Percentiles rank a stretch among this genome's conserved stretches.
These are phyloP conservation scores for Helicostylum pulchrum DNA, from an alignment of 192 early-diverging fungal species.

Conservation along the genomic window DNA sequence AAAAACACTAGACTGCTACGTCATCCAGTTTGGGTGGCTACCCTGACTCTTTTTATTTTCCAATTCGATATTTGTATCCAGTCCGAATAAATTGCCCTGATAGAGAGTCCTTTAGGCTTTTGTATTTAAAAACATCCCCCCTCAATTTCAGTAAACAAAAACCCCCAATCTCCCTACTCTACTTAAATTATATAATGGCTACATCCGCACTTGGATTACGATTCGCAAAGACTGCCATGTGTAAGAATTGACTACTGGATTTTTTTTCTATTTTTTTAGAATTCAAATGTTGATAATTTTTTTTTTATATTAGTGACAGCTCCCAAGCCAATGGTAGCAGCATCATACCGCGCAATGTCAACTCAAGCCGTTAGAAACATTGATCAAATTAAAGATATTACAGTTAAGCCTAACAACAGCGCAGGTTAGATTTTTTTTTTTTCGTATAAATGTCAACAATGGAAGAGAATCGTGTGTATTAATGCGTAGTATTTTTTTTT, in stretches of 20 bases:
- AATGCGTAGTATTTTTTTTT: neutral
- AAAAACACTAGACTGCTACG: too few species aligned
- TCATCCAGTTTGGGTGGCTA: too few species aligned
- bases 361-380: conserved; percentile 30
- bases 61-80: too few species aligned
- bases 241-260: conserved; percentile 14
- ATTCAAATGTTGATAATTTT: neutral
- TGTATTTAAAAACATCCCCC: neutral
- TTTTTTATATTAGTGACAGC: conserved; percentile 8
- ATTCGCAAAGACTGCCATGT: conserved; percentile 32
- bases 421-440: conserved; percentile 27
- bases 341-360: conserved; percentile 29
- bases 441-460: too few species aligned
- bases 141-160: conserved; percentile 11
- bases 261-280: neutral
- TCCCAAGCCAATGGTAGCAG: conserved; percentile 13
- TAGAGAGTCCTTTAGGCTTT: neutral
- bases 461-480: neutral
- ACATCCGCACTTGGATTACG: conserved; percentile 35
- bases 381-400: conserved; percentile 35
- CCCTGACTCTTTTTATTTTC: too few species aligned
- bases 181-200: conserved; percentile 4
- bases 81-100: conserved; percentile 5
- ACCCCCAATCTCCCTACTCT: conserved; percentile 19
- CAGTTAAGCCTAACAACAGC: conserved; percentile 35